Evolutionary conservation across 176 grass and related monocot genomes (phyloP).

Genomic region (Rhipidocladum racemiflorum): DNA sequence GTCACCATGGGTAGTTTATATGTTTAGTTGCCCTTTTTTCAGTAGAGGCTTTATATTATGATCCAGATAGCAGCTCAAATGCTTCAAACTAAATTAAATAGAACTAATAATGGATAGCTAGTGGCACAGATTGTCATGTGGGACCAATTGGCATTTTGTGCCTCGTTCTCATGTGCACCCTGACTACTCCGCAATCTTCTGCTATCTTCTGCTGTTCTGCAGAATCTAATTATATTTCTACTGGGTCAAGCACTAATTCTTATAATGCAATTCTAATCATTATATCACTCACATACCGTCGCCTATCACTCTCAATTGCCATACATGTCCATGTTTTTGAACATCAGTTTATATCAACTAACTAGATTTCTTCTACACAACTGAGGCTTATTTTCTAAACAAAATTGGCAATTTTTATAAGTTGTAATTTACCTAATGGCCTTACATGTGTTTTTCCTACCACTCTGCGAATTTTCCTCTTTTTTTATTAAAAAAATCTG

Average conservation of each 20-base stretch:
- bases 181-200: conserved; percentile 2
- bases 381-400: background rate
- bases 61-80: background rate
- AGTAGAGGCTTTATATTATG: background rate
- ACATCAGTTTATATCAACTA: background rate
- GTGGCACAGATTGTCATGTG: conserved; percentile 24
- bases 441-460: background rate
- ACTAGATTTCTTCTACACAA: background rate
- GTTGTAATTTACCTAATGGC: background rate
- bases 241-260: background rate
- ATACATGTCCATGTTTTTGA: background rate
- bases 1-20: background rate
- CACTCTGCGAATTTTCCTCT: background rate
- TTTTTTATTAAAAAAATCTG: background rate
- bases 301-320: background rate
- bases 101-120: conserved; percentile 3
- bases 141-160: background rate
- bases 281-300: background rate
- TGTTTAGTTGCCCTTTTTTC: background rate
- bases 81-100: background rate
- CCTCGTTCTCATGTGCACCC: conserved; percentile 26
- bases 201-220: background rate
- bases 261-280: background rate
- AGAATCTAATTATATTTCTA: conserved; percentile 27
- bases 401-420: background rate